Conservation (phyloP, 192 early-diverging fungal species). For the Coemansia sp. region DNA sequence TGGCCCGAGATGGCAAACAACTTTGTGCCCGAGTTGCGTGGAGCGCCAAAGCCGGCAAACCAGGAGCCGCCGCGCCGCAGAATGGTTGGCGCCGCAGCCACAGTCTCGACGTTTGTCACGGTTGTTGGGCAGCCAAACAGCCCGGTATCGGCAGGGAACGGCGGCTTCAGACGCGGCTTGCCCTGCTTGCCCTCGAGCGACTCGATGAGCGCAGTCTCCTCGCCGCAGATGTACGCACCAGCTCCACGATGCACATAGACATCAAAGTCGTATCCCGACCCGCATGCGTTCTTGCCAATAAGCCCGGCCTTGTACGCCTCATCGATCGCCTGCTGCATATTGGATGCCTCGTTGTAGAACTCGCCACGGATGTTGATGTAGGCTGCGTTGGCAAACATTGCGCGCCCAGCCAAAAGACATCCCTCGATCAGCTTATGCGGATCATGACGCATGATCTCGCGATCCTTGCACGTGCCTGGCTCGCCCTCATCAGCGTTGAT, state of each 20-base stretch:
- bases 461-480: constrained; percentile 98
- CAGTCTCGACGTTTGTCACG: constrained; percentile 99
- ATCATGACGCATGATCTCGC: constrained; percentile 92
- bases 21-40: constrained; percentile 93
- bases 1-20: constrained; percentile 97
- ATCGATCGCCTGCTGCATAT: constrained; percentile 91
- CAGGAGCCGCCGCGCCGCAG: constrained; percentile 84
- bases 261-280: constrained; percentile 94
- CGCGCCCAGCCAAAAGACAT: constrained; percentile 90
- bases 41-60: constrained; percentile 94
- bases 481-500: constrained; percentile 99
- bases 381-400: constrained; percentile 96
- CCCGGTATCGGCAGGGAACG: constrained; percentile 98
- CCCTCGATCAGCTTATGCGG: constrained; percentile 98
- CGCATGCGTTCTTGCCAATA: constrained; percentile 99
- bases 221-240: constrained; percentile 97
- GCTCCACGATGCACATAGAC: constrained; percentile 97
- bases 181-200: constrained; percentile 96
- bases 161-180: constrained; percentile 98
- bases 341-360: constrained; percentile 94
- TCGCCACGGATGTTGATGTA: constrained; percentile 98
- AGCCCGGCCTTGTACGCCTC: constrained; percentile 96
- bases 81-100: constrained; percentile 97
- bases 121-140: constrained; percentile 99
- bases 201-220: constrained; percentile 88